Conservation (phyloP, 2,329 filamentous ascomycete species). For the Colletotrichum higginsianum region DNA sequence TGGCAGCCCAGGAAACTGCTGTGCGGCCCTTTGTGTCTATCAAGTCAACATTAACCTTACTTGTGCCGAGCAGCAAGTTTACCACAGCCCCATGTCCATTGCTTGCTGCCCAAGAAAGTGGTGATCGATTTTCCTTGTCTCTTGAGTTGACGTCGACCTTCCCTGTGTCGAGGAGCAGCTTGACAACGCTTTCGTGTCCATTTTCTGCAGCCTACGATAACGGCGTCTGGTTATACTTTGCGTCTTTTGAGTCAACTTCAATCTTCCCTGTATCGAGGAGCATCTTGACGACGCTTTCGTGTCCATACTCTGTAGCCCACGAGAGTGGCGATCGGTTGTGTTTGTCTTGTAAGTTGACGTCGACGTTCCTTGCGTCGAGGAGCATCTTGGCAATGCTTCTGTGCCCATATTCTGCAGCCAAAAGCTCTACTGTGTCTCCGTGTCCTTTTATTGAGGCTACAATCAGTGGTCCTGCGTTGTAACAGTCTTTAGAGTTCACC, state of each 20-base stretch:
- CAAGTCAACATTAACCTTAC: too few relatives aligned
- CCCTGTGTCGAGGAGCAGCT: neutral
- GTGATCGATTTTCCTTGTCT: too few relatives aligned
- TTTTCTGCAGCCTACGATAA: neutral
- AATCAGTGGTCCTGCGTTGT: too few relatives aligned
- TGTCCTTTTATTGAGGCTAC: too few relatives aligned
- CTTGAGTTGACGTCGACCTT: neutral
- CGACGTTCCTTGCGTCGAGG: neutral
- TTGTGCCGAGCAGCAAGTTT: too few relatives aligned
- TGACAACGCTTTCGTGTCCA: neutral
- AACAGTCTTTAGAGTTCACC: too few relatives aligned
- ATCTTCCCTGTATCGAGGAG: neutral
- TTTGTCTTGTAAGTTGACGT: neutral
- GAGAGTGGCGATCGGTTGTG: neutral
- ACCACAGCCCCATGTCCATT: too few relatives aligned
- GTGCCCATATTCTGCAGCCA: neutral
- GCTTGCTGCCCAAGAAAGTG: too few relatives aligned
- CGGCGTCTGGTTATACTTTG: neutral
- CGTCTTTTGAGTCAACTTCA: neutral
- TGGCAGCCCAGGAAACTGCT: too few relatives aligned
- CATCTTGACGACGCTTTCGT: neutral
- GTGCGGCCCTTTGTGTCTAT: too few relatives aligned
- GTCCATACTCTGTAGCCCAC: neutral
- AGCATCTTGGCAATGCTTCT: neutral
- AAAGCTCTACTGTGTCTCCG: too few relatives aligned